These are phyloP conservation scores for Globisporangium polare DNA, from an alignment of 352 stramenopile species.

Conservation along the genomic window DNA sequence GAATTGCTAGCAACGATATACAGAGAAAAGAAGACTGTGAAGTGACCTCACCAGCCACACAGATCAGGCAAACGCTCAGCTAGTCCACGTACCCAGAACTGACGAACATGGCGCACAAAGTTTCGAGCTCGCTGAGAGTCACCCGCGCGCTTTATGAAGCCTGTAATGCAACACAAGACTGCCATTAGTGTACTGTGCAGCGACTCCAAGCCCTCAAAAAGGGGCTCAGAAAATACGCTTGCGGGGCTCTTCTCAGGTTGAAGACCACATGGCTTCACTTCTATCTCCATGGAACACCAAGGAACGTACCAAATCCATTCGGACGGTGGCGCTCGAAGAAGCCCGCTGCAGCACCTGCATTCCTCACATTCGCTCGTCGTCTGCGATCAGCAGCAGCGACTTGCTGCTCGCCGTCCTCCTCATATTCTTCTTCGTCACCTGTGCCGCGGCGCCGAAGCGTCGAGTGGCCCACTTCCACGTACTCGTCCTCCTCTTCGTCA, in stretches of 20 bases:
- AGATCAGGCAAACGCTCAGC: not conserved
- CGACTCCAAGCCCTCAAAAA: not conserved
- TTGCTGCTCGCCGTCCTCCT: not conserved
- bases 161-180: not conserved
- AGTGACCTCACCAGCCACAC: not conserved
- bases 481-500: constrained; percentile 22
- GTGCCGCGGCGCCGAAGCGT: constrained; percentile 12
- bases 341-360: not conserved
- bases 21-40: not conserved
- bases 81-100: constrained; percentile 34
- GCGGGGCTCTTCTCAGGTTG: not conserved
- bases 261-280: not conserved
- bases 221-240: not conserved
- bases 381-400: not conserved
- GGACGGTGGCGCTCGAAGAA: constrained; percentile 9
- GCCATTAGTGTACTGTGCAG: not conserved
- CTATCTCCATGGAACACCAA: not conserved
- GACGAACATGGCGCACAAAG: constrained; percentile 21
- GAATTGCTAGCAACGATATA: constrained; percentile 18
- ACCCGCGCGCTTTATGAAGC: constrained; percentile 5
- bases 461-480: constrained; percentile 21
- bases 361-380: not conserved
- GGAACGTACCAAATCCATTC: constrained; percentile 6
- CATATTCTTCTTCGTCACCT: not conserved
- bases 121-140: constrained; percentile 20